Evolutionary conservation across 331 rosid species (phyloP), one percentile per base, ranked within the genome.

Genomic region (Quercus phellos): DNA sequence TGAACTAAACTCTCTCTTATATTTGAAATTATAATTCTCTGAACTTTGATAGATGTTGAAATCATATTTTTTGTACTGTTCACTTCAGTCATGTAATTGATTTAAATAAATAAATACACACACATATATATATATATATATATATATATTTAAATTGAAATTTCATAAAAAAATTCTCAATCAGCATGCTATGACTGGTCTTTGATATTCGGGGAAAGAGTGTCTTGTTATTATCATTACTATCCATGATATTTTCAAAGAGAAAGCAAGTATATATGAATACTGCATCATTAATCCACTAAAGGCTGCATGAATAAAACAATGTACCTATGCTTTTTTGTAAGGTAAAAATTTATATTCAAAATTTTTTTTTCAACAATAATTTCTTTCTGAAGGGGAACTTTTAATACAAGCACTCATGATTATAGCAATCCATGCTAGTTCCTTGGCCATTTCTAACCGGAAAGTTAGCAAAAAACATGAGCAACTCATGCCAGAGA

Each of bases 401-500:
- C 68, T 35, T 78, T 74, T n/a, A 51, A 30, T 51, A 38, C 46
- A 26, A 61, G 56, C 24, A 74, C 51, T 63, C 54, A 79, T 38
- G 46, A 38, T 54, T 60, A 30, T 19, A 59, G 72, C 63, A 50
- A 61, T 60, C 19, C 51, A 46, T 67, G 21, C 14, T n/a, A 24
- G 73, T 67, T 73, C 0, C 51, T 77, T 73, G 17, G 67, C 42
- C 13, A 78, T 22, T 74, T 80, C 64, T 60, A 58, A 74, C 46
- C 11, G 66, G 22, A 60, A 74, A 74, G 46, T 55, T n/a, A n/a
- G 67, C 14, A 74, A 26, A 34, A 72, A 75, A 79, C 26, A 7
- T 76, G 73, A 77, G 68, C 54, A 6, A 30, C 53, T 54, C 24
- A 60, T 72, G 69, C 58, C 78, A 79, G 73, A 74, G 60, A 34